Percentiles rank a stretch among this genome's conserved stretches.
These are phyloP conservation scores for Capsaspora owczarzaki DNA, from an alignment of 78 protist genomes.

Conservation along the genomic window DNA sequence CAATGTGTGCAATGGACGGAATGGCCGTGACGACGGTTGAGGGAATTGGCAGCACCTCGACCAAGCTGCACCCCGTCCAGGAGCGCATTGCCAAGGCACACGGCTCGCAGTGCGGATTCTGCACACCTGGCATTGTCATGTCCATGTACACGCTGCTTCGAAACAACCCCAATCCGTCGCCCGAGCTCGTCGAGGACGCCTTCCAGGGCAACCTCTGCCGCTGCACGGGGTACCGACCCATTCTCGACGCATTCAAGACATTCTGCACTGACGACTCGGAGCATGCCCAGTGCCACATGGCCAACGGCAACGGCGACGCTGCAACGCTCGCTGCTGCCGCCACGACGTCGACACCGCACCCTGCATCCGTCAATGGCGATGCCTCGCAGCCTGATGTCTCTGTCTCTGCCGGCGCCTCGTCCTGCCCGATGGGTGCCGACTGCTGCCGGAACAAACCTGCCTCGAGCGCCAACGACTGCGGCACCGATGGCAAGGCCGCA, in stretches of 20 bases:
- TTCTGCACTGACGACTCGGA: neutral
- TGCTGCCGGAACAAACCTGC: conserved; percentile 16
- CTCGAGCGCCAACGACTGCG: neutral
- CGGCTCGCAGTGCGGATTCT: conserved; percentile 93
- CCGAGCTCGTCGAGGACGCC: conserved; percentile 45
- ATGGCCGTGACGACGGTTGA: conserved; percentile 75
- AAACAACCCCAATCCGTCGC: conserved; percentile 10
- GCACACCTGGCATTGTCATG: conserved; percentile 85
- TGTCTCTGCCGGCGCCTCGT: neutral
- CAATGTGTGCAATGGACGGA: conserved; percentile 65
- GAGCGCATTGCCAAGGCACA: conserved; percentile 21
- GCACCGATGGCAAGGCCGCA: neutral
- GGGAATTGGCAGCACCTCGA: conserved; percentile 55
- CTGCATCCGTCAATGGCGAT: too few relatives aligned
- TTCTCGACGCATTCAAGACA: conserved; percentile 52
- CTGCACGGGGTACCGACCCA: conserved; percentile 95
- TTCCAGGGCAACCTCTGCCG: conserved; percentile 92
- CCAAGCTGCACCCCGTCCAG: conserved; percentile 48
- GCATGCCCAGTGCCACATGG: too few relatives aligned
- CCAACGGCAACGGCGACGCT: too few relatives aligned
- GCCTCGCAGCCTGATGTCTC: too few relatives aligned
- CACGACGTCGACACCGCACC: too few relatives aligned
- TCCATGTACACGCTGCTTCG: conserved; percentile 40
- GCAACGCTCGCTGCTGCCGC: too few relatives aligned
- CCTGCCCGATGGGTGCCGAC: conserved; percentile 15